Base-by-base conservation (phyloP, 169 alveolate species). In the Plasmodium fragile region DNA sequence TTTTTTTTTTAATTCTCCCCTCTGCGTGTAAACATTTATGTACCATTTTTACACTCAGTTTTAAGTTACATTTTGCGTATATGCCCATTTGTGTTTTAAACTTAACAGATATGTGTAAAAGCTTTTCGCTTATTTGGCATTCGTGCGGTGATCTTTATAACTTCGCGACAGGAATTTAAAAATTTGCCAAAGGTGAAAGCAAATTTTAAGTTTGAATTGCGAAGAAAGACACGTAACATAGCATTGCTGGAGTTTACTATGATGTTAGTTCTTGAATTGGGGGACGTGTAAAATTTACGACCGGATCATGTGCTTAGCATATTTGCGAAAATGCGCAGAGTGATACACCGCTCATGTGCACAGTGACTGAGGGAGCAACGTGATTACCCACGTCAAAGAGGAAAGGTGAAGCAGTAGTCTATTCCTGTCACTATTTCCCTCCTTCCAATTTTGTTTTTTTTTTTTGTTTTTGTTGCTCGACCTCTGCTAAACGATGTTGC, bases 401-500 rank as follows among this genome's bases (percentile, higher is more conserved):
- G 30, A 65, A 65, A 22, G 41, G 30, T 28, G 36, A 65, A 65
- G 36, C 41, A 6, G 75, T 65, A 65, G 16, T 22, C 75, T n/a
- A 28, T 65, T 65, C 36, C 36, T 65, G 30, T 3, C 36, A 2
- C 75, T 28, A 16, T n/a, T 28, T 65, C 41, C n/a, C 36, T 65
- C 75, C 36, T 4, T n/a, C 28, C 36, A 25, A 22, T 59, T 59
- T 59, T 59, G n/a, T 59, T 59, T 7, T 65, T 65, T n/a, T 59
- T 59, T 59, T 18, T 59, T 59, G 1, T 59, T 59, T 59, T 59
- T 18, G n/a, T 59, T 65, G 39, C 75, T 22, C 1, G 3, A 8
- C 36, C 39, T 3, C 41, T 65, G 11, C 16, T 8, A 73, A 73
- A 84, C 52, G 30, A 89, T 89, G 94, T 25, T 89, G 65, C 91